Base-by-base conservation (phyloP, 768 basidiomycete genomes). In the Leccinum aurantiacum region DNA sequence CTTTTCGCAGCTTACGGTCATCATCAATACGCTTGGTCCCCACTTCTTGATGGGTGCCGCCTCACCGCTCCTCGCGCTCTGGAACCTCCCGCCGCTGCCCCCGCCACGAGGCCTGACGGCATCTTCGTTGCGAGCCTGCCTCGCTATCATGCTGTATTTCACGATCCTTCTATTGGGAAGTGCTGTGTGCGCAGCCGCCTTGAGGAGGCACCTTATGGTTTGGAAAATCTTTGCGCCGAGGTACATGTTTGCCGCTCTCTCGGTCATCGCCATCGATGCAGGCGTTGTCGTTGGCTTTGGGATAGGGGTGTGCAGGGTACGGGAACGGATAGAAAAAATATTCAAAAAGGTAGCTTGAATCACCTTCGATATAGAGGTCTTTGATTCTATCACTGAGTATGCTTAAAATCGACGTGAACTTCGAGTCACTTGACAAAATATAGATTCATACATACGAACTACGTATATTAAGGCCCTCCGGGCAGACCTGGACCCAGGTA, bases 221-320 rank as follows among this genome's bases (percentile, higher is more conserved):
- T 99, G 97, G 97, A 98, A 98, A 76, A 88, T 98, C 4, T 99
- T 98, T 68, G 96, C 95, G 38, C 97, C 97, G 62, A 77, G 96
- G 62, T 97, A 95, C 71, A 95, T 98, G 88, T 70, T 84, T 15
- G 90, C 83, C 0, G 92, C 84, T 0, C 67, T 85, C 4, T 81
- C 82, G 29, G 71, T 96, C 37, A 46, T 93, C 4, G 82, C 82
- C 1, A 84, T 92, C 2, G 96, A 98, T 74, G 37, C 87, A 0
- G 88, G 80, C 14, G 69, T 72, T 8, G 19, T 72, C 2, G 24
- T 72, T n/a, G 69, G 70, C 1, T 47, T 65, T 54, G 60, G 65
- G 38, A 46, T 72, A 24, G 69, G 70, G 6, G 62, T 72, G 27
- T 35, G 54, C 2, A 68, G 66, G 57, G 60, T 70, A 6, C 63